These are phyloP conservation scores for Oropetium thomaeum DNA, from an alignment of 176 grass and related monocot species.

Conservation along the genomic window DNA sequence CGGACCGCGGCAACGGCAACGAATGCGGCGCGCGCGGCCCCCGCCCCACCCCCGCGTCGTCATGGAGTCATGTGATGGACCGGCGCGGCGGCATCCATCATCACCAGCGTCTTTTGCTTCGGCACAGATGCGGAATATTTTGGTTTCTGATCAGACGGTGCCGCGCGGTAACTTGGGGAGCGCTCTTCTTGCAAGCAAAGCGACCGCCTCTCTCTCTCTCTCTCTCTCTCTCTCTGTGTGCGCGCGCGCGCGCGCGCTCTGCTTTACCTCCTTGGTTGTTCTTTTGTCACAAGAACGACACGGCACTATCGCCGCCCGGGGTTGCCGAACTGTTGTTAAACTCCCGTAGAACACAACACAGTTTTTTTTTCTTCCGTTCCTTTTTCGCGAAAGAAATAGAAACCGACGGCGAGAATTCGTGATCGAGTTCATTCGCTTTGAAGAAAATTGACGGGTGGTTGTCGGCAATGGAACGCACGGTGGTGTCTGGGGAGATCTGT, in stretches of 20 bases:
- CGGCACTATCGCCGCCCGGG: too few relatives aligned
- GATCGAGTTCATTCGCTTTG: not conserved
- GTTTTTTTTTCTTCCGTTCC: too few relatives aligned
- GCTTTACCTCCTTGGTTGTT: not conserved
- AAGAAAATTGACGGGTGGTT: not conserved
- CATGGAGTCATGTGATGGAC: not conserved
- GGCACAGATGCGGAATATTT: not conserved
- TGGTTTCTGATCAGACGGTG: not conserved
- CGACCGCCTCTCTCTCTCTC: not conserved
- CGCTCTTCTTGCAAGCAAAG: constrained; percentile 20
- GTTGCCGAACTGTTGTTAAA: not conserved
- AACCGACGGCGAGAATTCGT: not conserved
- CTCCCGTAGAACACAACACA: not conserved
- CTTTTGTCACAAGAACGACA: not conserved
- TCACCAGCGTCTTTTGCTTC: not conserved
- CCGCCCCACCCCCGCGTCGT: not conserved
- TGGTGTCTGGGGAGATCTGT: not conserved
- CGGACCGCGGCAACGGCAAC: constrained; percentile 24
- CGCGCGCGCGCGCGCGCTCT: too few relatives aligned
- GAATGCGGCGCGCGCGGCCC: not conserved
- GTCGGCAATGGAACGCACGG: not conserved
- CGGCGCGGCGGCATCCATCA: too few relatives aligned
- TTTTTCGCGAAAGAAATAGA: too few relatives aligned
- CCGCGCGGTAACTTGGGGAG: not conserved
- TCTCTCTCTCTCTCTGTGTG: too few relatives aligned